These are phyloP conservation scores for Pseudogymnoascus sp. DNA, from an alignment of 2,329 filamentous ascomycete genomes.

Conservation along the genomic window DNA sequence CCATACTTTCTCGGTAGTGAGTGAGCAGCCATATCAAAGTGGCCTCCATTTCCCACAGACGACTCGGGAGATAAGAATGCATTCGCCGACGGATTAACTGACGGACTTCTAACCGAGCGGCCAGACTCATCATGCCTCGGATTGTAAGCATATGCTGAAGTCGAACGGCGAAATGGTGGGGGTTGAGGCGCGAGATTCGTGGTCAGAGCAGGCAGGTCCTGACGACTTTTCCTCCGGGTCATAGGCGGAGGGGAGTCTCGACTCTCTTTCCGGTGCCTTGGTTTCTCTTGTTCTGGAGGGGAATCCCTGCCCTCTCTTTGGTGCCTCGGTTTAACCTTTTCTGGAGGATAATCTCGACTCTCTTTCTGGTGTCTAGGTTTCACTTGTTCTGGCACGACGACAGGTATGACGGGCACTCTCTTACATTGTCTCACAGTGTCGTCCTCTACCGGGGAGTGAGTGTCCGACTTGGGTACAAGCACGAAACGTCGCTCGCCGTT, in stretches of 20 bases:
- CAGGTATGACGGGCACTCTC: background rate
- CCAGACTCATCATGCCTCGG: conserved; percentile 18
- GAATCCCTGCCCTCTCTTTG: background rate
- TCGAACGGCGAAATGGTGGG: conserved; percentile 24
- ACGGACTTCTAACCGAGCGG: background rate
- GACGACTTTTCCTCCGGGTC: conserved; percentile 20
- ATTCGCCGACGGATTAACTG: background rate
- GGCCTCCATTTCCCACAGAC: background rate
- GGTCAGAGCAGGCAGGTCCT: conserved; percentile 26
- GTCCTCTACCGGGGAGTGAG: conserved; percentile 16
- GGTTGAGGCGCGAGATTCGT: conserved; percentile 26
- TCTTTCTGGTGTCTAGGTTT: conserved; percentile 8
- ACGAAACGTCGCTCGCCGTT: conserved; percentile 56
- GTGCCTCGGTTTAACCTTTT: conserved; percentile 10
- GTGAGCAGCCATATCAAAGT: background rate
- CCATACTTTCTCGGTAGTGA: background rate
- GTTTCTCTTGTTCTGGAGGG: background rate
- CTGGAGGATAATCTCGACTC: background rate
- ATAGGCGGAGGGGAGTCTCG: background rate
- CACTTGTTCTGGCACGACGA: background rate
- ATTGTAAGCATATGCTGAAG: conserved; percentile 20
- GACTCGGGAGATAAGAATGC: background rate
- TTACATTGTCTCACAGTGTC: conserved; percentile 13
- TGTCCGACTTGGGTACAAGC: conserved; percentile 36
- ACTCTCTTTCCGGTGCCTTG: background rate